phyloP scores from a whole-genome alignment of 108 stramenopile genomes.

The Nitzschia sp. region DNA sequence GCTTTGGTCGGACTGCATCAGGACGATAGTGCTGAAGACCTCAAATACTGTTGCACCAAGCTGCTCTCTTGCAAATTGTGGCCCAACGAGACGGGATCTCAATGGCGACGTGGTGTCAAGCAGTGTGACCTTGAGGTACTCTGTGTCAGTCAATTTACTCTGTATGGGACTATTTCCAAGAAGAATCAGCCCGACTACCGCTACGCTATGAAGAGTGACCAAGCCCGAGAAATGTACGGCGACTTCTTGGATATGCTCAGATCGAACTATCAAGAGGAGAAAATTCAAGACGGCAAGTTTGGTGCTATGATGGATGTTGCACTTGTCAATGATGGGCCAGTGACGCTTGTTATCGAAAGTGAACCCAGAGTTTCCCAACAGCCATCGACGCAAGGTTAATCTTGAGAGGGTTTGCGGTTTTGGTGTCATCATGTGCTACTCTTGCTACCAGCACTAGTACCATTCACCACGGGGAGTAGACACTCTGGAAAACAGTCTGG shows the following conservation, averaged over 20 bases:
- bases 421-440: neutral
- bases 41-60: slow-evolving; percentile 72
- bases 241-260: slow-evolving; percentile 63
- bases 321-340: slow-evolving; percentile 88
- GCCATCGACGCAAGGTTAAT: no score
- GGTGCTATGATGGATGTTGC: slow-evolving; percentile 87
- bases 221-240: slow-evolving; percentile 65
- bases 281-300: slow-evolving; percentile 76
- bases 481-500: slow-evolving; percentile 37
- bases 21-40: slow-evolving; percentile 61
- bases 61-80: slow-evolving; percentile 75
- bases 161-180: slow-evolving; percentile 79
- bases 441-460: neutral
- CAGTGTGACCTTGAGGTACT: slow-evolving; percentile 64
- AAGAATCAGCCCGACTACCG: slow-evolving; percentile 89
- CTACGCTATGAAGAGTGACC: slow-evolving; percentile 69
- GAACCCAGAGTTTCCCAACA: slow-evolving; percentile 15
- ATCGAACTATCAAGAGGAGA: slow-evolving; percentile 57
- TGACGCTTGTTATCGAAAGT: slow-evolving; percentile 86
- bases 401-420: no score
- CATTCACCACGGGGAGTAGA: slow-evolving; percentile 1
- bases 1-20: slow-evolving; percentile 80
- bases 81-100: slow-evolving; percentile 67
- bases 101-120: slow-evolving; percentile 79
- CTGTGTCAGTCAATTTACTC: slow-evolving; percentile 79